A percentile compares a stretch with the other conserved stretches of the same genome.
Conservation (phyloP, 169 alveolate species). For the Plasmodium reichenowi region DNA sequence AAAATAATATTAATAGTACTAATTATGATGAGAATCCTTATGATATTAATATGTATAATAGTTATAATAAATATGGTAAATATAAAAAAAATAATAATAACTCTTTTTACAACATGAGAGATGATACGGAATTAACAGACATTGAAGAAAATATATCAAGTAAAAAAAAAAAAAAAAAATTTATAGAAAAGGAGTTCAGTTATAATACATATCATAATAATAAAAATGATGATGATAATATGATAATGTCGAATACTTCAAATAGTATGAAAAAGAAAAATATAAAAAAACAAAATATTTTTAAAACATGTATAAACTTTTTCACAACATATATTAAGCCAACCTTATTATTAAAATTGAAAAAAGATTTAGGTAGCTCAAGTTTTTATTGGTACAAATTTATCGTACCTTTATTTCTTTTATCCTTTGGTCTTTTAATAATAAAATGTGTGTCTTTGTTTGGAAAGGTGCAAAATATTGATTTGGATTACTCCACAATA, state of each 20-base stretch:
- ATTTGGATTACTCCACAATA: slow-evolving; percentile 33
- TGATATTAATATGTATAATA: no score
- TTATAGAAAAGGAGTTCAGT: neutral
- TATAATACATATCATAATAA: neutral
- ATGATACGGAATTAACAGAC: neutral
- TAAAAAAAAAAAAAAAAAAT: neutral
- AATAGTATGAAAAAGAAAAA: neutral
- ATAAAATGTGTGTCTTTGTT: slow-evolving; percentile 57
- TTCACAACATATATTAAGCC: slow-evolving; percentile 35
- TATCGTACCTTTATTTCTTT: slow-evolving; percentile 35
- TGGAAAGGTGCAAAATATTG: slow-evolving; percentile 37
- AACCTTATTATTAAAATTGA: slow-evolving; percentile 18
- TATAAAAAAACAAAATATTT: neutral
- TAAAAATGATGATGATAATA: neutral
- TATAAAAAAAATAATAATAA: neutral
- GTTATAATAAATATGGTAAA: neutral
- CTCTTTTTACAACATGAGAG: no score
- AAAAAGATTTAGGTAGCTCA: slow-evolving; percentile 27
- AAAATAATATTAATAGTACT: neutral
- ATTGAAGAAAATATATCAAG: neutral
- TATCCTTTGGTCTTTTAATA: slow-evolving; percentile 47
- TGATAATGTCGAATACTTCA: neutral
- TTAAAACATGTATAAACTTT: neutral
- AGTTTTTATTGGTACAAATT: slow-evolving; percentile 73
- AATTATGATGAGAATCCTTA: neutral